Conservation (phyloP, 2,329 filamentous ascomycete genomes). For the Herpotrichia juniperi region DNA sequence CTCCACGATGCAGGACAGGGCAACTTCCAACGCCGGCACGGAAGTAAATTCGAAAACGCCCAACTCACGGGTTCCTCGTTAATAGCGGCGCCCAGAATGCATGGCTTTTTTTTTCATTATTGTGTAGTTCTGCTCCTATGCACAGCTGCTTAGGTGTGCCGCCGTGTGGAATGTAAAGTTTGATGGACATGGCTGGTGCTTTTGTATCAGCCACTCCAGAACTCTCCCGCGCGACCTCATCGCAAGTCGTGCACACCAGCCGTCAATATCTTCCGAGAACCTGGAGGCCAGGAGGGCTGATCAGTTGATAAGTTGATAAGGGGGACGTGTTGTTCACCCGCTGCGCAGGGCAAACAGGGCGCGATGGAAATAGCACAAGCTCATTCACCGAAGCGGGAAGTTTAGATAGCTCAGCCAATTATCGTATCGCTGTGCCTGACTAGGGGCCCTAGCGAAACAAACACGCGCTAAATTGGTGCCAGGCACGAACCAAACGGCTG, state of each 20-base stretch:
- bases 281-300: background rate
- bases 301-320: conserved; percentile 7
- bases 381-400: conserved; percentile 29
- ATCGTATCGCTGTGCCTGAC: conserved; percentile 33
- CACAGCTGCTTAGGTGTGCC: too few relatives aligned
- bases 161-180: conserved; percentile 5
- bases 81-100: too few relatives aligned
- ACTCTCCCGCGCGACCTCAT: background rate
- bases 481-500: background rate
- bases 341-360: conserved; percentile 7
- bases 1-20: background rate
- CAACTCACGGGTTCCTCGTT: too few relatives aligned
- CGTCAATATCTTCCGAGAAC: conserved; percentile 9
- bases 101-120: background rate
- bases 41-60: conserved; percentile 10
- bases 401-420: conserved; percentile 36
- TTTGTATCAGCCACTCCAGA: conserved; percentile 4
- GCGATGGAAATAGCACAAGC: conserved; percentile 26
- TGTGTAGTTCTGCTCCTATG: too few relatives aligned
- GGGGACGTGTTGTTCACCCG: background rate
- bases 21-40: conserved; percentile 20
- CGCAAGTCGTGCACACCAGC: background rate
- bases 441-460: conserved; percentile 28
- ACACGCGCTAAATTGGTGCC: conserved; percentile 2
- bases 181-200: background rate